Percentiles rank a stretch among this genome's conserved stretches.
Evolutionary conservation across 2,329 filamentous ascomycete genomes (phyloP).

Genomic region (Gaeumannomyces sp.): DNA sequence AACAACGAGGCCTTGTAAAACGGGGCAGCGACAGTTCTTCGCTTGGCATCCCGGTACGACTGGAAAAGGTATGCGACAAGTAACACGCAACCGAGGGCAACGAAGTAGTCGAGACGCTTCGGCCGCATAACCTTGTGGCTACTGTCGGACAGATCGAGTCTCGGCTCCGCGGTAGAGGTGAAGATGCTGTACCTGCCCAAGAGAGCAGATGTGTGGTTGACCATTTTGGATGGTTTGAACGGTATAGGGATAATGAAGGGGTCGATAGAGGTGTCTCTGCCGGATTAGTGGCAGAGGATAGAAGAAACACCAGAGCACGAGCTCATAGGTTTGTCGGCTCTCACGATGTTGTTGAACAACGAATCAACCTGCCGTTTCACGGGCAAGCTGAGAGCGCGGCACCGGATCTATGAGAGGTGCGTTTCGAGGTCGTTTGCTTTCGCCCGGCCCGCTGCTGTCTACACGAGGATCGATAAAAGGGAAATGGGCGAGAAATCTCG

Average conservation of each 20-base stretch:
- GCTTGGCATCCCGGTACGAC: constrained; percentile 20
- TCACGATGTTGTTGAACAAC: too few relatives aligned
- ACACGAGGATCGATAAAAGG: neutral
- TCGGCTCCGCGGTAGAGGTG: constrained; percentile 16
- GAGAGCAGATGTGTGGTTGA: constrained; percentile 18
- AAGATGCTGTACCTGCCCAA: constrained; percentile 17
- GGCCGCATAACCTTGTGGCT: constrained; percentile 22
- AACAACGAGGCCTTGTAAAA: constrained; percentile 42
- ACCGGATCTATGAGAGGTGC: too few relatives aligned
- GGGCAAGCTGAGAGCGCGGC: too few relatives aligned
- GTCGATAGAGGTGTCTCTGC: neutral
- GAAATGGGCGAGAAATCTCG: neutral
- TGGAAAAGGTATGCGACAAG: constrained; percentile 34
- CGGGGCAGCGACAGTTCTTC: constrained; percentile 30
- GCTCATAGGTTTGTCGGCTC: too few relatives aligned
- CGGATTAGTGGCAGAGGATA: constrained; percentile 1
- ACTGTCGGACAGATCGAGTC: constrained; percentile 20
- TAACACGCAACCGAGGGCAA: constrained; percentile 30
- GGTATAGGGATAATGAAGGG: neutral
- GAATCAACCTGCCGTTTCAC: too few relatives aligned
- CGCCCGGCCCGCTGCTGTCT: neutral
- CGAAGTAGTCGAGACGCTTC: constrained; percentile 34
- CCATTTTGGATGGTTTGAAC: constrained; percentile 14
- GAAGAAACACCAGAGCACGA: neutral
- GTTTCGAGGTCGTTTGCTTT: too few relatives aligned